Evolutionary conservation across 371 early-diverging fungal species (phyloP).

Genomic region (Catenaria anguillulae): DNA sequence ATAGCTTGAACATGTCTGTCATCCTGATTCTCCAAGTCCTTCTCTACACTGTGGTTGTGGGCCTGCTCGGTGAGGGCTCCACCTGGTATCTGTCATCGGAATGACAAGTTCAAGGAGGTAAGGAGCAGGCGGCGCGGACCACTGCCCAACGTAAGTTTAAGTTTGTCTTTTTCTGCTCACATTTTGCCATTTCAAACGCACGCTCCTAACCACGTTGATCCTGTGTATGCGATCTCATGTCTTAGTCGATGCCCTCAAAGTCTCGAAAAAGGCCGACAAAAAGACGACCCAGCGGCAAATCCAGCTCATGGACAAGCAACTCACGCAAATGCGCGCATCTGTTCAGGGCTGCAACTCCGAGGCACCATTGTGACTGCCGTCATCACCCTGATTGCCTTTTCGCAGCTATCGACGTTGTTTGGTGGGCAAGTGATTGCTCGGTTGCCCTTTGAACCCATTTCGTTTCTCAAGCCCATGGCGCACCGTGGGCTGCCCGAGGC

Average conservation of each 20-base stretch:
- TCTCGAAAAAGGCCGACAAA: background rate
- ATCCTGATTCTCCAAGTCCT: no score
- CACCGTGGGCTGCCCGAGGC: conserved; percentile 5
- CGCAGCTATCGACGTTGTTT: background rate
- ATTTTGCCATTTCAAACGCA: background rate
- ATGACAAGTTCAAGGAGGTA: background rate
- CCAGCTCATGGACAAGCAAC: background rate
- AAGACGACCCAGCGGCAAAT: background rate
- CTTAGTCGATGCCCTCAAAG: background rate
- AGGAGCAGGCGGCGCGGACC: background rate
- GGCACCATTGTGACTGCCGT: background rate
- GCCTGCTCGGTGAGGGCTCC: no score
- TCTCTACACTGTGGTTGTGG: no score
- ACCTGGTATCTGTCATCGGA: background rate
- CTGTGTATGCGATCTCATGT: background rate
- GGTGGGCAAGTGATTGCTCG: background rate
- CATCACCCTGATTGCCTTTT: background rate
- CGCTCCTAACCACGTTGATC: background rate
- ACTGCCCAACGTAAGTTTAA: background rate
- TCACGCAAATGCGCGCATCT: background rate
- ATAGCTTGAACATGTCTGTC: no score
- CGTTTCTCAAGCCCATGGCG: background rate
- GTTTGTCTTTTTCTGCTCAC: no score
- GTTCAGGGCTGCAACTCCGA: background rate
- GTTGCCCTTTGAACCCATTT: conserved; percentile 7